phyloP scores from a whole-genome alignment of 176 grass and related monocot genomes.

The Oryza nivara region DNA sequence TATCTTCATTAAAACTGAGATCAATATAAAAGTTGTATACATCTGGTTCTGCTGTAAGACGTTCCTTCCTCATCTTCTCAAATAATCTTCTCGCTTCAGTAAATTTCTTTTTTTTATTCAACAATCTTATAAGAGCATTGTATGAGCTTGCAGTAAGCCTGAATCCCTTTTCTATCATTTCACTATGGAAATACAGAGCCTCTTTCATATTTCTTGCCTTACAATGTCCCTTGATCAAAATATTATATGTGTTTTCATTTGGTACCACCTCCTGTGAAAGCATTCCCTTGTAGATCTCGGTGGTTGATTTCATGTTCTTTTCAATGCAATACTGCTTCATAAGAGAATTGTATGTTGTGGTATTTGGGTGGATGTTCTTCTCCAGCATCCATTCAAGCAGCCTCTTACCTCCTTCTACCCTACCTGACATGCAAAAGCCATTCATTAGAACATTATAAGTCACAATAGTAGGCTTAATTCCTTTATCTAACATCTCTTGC shows the following conservation, averaged over 20 bases:
- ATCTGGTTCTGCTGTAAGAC: constrained; percentile 65
- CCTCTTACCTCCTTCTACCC: constrained; percentile 75
- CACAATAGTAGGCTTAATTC: constrained; percentile 81
- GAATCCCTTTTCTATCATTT: constrained; percentile 79
- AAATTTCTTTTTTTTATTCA: constrained; percentile 88
- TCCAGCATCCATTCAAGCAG: constrained; percentile 90
- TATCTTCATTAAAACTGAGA: constrained; percentile 56
- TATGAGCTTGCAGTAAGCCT: constrained; percentile 68
- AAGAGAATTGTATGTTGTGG: constrained; percentile 84
- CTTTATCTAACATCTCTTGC: constrained; percentile 88
- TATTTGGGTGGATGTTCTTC: constrained; percentile 66
- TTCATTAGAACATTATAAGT: constrained; percentile 99
- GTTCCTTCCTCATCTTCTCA: constrained; percentile 77
- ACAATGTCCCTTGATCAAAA: constrained; percentile 86
- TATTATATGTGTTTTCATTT: constrained; percentile 92
- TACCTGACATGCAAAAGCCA: constrained; percentile 82
- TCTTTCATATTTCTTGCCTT: constrained; percentile 96
- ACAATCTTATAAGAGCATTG: constrained; percentile 74
- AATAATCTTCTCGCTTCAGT: constrained; percentile 73
- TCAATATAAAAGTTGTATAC: constrained; percentile 81
- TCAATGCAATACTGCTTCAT: constrained; percentile 77
- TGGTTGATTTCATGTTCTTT: constrained; percentile 84
- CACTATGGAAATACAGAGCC: constrained; percentile 75
- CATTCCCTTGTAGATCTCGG: constrained; percentile 82
- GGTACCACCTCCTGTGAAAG: constrained; percentile 49